phyloP scores from a whole-genome alignment of 176 grass and related monocot species.

The Zea mays region DNA sequence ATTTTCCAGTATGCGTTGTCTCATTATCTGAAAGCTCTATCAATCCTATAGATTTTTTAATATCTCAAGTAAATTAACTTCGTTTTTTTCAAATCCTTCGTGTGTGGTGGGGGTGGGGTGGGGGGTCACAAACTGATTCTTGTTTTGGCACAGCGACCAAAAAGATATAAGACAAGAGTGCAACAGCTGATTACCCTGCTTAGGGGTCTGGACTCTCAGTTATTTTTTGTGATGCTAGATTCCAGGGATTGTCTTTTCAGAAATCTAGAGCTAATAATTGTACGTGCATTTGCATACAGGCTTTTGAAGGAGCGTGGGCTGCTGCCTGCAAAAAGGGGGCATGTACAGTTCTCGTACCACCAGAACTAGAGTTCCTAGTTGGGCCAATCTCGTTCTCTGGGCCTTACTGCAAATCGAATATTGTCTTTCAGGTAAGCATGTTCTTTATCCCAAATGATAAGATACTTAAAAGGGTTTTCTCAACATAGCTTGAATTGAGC shows the following conservation, averaged over 20 bases:
- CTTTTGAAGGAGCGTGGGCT: constrained; percentile 90
- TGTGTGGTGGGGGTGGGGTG: neutral
- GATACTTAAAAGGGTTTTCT: constrained; percentile 8
- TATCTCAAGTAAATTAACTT: neutral
- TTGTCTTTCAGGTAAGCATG: constrained; percentile 84
- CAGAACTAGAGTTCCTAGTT: constrained; percentile 73
- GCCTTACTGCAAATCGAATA: constrained; percentile 88
- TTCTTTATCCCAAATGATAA: constrained; percentile 10
- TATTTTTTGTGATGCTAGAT: constrained; percentile 17
- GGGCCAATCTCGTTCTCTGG: constrained; percentile 96
- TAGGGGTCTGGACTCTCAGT: constrained; percentile 23
- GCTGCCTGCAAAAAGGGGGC: constrained; percentile 77
- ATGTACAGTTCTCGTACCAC: constrained; percentile 73
- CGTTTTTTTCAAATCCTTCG: neutral
- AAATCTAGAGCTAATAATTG: constrained; percentile 28
- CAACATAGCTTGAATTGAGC: neutral
- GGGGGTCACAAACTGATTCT: neutral
- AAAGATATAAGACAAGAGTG: constrained; percentile 1
- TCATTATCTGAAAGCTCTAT: neutral
- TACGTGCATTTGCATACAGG: constrained; percentile 42
- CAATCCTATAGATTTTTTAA: neutral
- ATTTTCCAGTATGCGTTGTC: neutral
- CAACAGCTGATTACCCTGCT: neutral
- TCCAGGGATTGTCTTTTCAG: constrained; percentile 11
- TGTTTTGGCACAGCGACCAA: neutral